These are phyloP conservation scores for Viridothelium virens DNA, from an alignment of 495 filamentous ascomycete genomes.

Conservation along the genomic window DNA sequence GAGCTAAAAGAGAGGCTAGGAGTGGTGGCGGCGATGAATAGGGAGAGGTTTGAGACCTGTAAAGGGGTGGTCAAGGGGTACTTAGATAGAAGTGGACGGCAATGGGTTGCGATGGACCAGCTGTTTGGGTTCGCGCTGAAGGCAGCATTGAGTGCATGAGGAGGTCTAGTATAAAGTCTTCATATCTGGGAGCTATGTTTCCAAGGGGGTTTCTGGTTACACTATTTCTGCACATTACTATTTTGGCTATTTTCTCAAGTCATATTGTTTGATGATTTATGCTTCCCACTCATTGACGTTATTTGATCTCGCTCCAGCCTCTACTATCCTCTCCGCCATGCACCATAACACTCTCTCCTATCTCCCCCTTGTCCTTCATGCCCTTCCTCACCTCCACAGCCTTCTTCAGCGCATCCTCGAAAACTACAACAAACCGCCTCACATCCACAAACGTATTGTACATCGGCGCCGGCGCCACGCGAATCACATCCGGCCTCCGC, in stretches of 20 bases:
- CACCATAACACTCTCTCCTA: constrained; percentile 23
- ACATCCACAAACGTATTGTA: constrained; percentile 83
- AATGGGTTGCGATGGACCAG: constrained; percentile 93
- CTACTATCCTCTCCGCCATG: constrained; percentile 22
- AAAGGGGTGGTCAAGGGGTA: constrained; percentile 75
- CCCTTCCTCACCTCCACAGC: constrained; percentile 11
- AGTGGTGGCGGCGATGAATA: constrained; percentile 72
- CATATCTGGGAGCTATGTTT: background rate
- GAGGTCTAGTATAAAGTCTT: background rate
- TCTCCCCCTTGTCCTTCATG: background rate
- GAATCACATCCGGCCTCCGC: constrained; percentile 78
- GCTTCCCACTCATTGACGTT: background rate
- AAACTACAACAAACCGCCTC: constrained; percentile 62
- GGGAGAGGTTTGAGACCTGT: constrained; percentile 64
- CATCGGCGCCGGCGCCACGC: constrained; percentile 84
- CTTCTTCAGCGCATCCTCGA: constrained; percentile 40
- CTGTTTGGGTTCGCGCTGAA: constrained; percentile 64
- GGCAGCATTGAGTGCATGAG: constrained; percentile 11
- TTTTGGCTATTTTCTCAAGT: too few species aligned
- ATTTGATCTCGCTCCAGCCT: constrained; percentile 30
- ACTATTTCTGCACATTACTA: too few species aligned
- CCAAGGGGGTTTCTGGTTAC: too few species aligned
- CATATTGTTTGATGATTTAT: too few species aligned
- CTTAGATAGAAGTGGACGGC: constrained; percentile 84
- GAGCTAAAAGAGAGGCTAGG: constrained; percentile 48